phyloP scores from a whole-genome alignment of 2,329 filamentous ascomycete species.

The Cyphellophora europaea region DNA sequence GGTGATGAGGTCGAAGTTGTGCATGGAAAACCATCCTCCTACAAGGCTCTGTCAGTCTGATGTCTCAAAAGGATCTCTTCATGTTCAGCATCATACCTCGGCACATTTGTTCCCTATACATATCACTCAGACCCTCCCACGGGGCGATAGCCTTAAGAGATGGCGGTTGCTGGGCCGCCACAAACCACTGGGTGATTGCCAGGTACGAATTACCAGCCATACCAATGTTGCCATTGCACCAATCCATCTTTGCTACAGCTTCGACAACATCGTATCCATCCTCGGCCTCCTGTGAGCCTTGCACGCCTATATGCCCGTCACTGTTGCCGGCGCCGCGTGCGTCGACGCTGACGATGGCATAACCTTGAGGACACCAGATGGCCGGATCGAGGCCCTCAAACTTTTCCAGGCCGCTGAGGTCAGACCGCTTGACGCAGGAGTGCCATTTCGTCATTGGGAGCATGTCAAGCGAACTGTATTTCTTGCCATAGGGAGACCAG shows the following conservation, averaged over 20 bases:
- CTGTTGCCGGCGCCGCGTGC: conserved; percentile 21
- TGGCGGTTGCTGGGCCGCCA: conserved; percentile 33
- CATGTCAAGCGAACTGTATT: conserved; percentile 9
- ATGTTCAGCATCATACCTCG: conserved; percentile 27
- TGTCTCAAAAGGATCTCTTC: conserved; percentile 4
- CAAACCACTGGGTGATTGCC: conserved; percentile 34
- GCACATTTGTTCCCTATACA: conserved; percentile 38
- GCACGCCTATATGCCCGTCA: conserved; percentile 25
- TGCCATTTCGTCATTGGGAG: conserved; percentile 9
- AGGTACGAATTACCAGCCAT: conserved; percentile 37
- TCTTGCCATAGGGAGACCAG: conserved; percentile 23
- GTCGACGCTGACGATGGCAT: conserved; percentile 24
- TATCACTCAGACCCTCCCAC: conserved; percentile 38
- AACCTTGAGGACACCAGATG: conserved; percentile 22
- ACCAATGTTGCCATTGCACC: conserved; percentile 36
- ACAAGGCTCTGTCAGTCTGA: too few relatives aligned
- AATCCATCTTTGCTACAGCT: conserved; percentile 29
- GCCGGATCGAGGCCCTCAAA: conserved; percentile 23
- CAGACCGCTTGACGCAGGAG: conserved; percentile 7
- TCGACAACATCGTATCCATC: conserved; percentile 39
- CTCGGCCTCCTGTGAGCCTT: conserved; percentile 35
- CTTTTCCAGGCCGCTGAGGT: conserved; percentile 10
- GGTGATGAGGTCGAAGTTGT: too few relatives aligned
- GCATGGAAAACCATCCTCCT: too few relatives aligned
- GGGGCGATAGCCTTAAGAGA: conserved; percentile 35